Percentiles rank a stretch among this genome's conserved stretches.
These are phyloP conservation scores for Xerocomellus amylosporus DNA, from an alignment of 768 basidiomycete species.

Conservation along the genomic window DNA sequence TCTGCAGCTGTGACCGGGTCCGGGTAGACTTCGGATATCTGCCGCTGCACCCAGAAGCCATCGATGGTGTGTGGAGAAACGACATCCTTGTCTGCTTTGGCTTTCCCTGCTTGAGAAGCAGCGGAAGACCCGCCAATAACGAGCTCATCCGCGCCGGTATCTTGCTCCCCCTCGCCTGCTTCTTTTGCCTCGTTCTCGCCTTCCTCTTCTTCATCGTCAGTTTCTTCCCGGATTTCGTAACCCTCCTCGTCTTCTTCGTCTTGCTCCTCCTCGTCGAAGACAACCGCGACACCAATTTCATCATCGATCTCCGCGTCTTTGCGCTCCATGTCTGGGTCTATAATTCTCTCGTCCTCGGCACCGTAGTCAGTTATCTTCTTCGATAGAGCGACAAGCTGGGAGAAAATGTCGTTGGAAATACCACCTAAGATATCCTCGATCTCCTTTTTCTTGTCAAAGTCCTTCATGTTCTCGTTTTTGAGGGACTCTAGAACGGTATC, in stretches of 20 bases:
- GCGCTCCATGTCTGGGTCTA: slow-evolving; percentile 74
- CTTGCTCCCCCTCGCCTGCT: slow-evolving; percentile 46
- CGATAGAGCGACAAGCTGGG: slow-evolving; percentile 75
- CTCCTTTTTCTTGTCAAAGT: slow-evolving; percentile 97
- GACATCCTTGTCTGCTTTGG: slow-evolving; percentile 68
- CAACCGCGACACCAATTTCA: slow-evolving; percentile 95
- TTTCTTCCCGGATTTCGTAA: slow-evolving; percentile 81
- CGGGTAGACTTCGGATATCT: slow-evolving; percentile 85
- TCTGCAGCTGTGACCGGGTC: slow-evolving; percentile 94
- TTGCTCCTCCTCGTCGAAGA: slow-evolving; percentile 96
- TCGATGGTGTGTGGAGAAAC: slow-evolving; percentile 91
- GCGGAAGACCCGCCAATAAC: slow-evolving; percentile 74
- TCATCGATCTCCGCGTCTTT: slow-evolving; percentile 92
- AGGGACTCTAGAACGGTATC: slow-evolving; percentile 85
- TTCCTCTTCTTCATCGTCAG: slow-evolving; percentile 70
- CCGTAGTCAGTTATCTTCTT: slow-evolving; percentile 98
- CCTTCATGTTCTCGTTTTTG: slow-evolving; percentile 86
- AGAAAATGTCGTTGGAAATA: slow-evolving; percentile 71
- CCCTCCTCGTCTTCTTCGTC: slow-evolving; percentile 91
- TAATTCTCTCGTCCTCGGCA: slow-evolving; percentile 77
- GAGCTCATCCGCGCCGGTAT: slow-evolving; percentile 61
- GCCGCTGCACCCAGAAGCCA: slow-evolving; percentile 98
- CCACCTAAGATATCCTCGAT: slow-evolving; percentile 71
- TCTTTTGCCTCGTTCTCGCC: slow-evolving; percentile 42
- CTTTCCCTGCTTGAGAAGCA: slow-evolving; percentile 39